Percentiles rank a stretch among this genome's conserved stretches.
These are phyloP conservation scores for Myriosclerotinia duriaeana DNA, from an alignment of 2,329 filamentous ascomycete species.

Conservation along the genomic window DNA sequence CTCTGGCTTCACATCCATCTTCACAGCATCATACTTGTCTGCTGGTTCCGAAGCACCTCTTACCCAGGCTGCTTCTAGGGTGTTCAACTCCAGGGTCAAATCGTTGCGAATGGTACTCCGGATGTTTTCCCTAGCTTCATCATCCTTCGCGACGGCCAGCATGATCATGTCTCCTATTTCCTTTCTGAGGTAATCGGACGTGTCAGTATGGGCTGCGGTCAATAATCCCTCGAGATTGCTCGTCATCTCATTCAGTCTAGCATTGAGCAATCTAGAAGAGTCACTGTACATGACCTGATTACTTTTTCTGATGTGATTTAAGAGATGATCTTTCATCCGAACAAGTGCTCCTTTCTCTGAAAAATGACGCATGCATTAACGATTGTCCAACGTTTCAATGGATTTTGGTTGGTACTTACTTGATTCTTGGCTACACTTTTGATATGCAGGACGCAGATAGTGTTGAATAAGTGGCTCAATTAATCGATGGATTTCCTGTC, in stretches of 20 bases:
- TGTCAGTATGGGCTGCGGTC: neutral
- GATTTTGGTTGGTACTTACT: neutral
- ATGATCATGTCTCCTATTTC: neutral
- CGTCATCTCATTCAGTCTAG: neutral
- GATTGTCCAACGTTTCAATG: neutral
- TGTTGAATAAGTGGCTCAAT: neutral
- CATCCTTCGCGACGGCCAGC: neutral
- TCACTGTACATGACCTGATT: neutral
- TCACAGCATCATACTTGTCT: neutral
- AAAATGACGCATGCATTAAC: neutral
- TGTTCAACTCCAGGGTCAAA: neutral
- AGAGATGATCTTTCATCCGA: neutral
- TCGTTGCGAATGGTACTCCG: neutral
- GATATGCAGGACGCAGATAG: neutral
- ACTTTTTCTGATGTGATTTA: fast-evolving
- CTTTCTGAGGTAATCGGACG: neutral
- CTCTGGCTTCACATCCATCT: neutral
- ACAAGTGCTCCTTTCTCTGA: neutral
- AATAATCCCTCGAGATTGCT: neutral
- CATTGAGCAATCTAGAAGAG: neutral
- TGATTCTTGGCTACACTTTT: neutral
- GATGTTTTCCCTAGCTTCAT: neutral
- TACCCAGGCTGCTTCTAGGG: neutral
- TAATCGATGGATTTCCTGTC: neutral
- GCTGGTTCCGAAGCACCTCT: neutral